phyloP scores from a whole-genome alignment of 108 stramenopile species.

The Pseudonitzschia pungens region DNA sequence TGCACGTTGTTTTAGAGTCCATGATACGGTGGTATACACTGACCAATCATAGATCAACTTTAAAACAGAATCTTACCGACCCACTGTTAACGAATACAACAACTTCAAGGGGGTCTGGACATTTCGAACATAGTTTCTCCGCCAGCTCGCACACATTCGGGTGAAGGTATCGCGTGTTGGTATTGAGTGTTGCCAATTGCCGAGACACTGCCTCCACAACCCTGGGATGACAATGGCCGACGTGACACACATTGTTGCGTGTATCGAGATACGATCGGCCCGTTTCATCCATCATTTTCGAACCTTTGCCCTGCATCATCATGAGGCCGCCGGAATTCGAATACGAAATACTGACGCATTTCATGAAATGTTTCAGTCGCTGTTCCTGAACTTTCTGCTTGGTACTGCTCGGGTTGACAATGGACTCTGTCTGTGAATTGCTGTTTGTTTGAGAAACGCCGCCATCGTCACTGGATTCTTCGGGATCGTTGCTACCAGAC shows the following conservation, averaged over 20 bases:
- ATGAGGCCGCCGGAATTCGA: constrained; percentile 71
- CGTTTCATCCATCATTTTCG: constrained; percentile 63
- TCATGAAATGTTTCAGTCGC: constrained; percentile 56
- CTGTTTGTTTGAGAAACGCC: not conserved
- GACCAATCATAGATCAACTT: not conserved
- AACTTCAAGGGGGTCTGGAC: constrained; percentile 66
- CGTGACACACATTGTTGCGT: constrained; percentile 90
- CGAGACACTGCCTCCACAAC: constrained; percentile 67
- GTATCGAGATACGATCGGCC: constrained; percentile 81
- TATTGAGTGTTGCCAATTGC: constrained; percentile 77
- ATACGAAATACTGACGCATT: constrained; percentile 70
- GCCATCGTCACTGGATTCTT: not conserved
- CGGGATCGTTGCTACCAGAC: not conserved
- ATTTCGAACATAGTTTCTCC: constrained; percentile 46
- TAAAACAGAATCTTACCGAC: not conserved
- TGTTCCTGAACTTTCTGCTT: constrained; percentile 55
- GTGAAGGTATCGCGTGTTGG: constrained; percentile 94
- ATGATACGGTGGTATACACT: not conserved
- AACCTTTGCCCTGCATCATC: constrained; percentile 54
- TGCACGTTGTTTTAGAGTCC: not conserved
- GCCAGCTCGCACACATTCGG: constrained; percentile 72
- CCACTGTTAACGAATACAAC: constrained; percentile 96
- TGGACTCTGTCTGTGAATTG: not conserved
- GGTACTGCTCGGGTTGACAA: not conserved
- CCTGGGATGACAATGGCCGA: constrained; percentile 77